Evolutionary conservation across 345 rosid species (phyloP), one percentile per base, ranked within the genome.

Genomic region (Moringa oleifera): DNA sequence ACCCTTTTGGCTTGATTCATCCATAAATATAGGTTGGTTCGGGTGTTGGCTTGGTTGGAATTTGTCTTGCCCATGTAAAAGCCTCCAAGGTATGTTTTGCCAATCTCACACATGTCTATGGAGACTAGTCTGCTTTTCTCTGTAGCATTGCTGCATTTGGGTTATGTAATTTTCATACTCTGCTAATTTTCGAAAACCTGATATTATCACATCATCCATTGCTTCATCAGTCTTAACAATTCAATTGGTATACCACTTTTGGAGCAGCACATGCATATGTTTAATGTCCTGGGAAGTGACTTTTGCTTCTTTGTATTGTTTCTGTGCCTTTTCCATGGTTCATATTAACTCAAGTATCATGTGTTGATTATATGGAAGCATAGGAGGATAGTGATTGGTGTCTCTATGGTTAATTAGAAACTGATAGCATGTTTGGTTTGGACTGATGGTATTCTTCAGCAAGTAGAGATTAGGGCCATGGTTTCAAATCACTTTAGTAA

Each of bases 1-100:
- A n/a, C n/a, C n/a, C n/a, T n/a, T n/a, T n/a, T n/a, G n/a, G n/a
- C n/a, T n/a, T n/a, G n/a, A n/a, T n/a, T n/a, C n/a, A n/a, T n/a
- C n/a, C n/a, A n/a, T n/a, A 15, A 51, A 18, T 56, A 53, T 79
- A 93, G 98, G 84, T 93, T 65, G 98, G 98, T 71, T 87, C 91
- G 18, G 97, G 98, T 64, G 96, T 83, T 76, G 97, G 96, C 46
- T 61, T 88, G 79, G 85, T 86, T 55, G 96, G 97, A 68, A 70
- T 90, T 63, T 87, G 94, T 55, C 97, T 93, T 46, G 81, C 91
- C 36, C 90, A 83, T 62, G 85, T 83, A 20, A 90, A 84, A 65
- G 96, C 94, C 68, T 81, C 83, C 20, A 57, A 83, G 93, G 97
- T 88, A 70, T 71, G 65, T 25, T 41, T 41, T 41, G 1, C 49